A percentile compares a stretch with the other conserved stretches of the same genome.
Conservation (phyloP, 306 rosid species). For the Castanospermum australe region DNA sequence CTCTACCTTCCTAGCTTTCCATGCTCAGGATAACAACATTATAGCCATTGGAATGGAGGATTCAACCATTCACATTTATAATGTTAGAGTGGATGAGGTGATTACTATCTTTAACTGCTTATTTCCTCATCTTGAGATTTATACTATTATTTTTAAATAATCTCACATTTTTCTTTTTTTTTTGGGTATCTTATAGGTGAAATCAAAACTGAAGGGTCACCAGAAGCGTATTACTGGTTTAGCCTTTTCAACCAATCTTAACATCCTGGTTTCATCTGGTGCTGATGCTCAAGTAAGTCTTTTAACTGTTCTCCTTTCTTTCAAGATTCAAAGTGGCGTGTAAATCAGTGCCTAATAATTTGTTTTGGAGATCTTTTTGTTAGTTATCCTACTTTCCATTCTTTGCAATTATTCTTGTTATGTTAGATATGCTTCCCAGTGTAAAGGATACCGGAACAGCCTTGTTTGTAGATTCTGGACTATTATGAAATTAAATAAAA, state of each 20-base stretch:
- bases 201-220: slow-evolving; percentile 83
- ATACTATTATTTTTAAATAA: not conserved
- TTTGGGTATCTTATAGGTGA: slow-evolving; percentile 47
- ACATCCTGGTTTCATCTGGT: slow-evolving; percentile 77
- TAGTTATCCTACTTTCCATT: not conserved
- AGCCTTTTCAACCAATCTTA: slow-evolving; percentile 78
- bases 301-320: slow-evolving; percentile 9
- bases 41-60: slow-evolving; percentile 94
- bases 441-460: not conserved
- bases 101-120: slow-evolving; percentile 8
- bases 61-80: slow-evolving; percentile 78
- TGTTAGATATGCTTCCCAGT: not conserved
- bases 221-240: slow-evolving; percentile 78
- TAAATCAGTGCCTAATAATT: slow-evolving; percentile 1
- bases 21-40: slow-evolving; percentile 86
- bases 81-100: slow-evolving; percentile 80
- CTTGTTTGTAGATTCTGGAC: not conserved
- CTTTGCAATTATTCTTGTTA: not conserved
- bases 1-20: slow-evolving; percentile 77
- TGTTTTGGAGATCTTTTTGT: not conserved
- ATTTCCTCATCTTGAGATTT: not conserved
- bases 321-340: slow-evolving; percentile 1
- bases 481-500: not conserved
- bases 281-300: slow-evolving; percentile 85
- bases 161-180: not conserved